Base-by-base conservation (phyloP, 345 rosid species). In the Viola odorata region DNA sequence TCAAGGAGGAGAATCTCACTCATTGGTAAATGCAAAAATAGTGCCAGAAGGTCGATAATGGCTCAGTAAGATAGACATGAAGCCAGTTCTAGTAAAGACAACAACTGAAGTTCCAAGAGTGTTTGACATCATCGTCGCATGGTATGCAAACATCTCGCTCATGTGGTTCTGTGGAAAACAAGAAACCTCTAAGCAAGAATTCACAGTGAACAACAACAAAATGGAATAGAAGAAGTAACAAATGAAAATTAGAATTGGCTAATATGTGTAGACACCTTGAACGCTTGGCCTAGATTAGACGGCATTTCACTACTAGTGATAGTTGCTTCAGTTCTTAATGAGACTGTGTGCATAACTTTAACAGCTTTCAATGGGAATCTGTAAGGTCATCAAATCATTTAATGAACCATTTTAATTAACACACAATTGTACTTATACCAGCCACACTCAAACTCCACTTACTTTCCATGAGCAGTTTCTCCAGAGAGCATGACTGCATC, bases 71-170 rank as follows among this genome's bases (percentile, higher is more conserved):
- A 88, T 82, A 65, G 96, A 88, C 99, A 90, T 94, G 78, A 86
- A 94, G 64, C 99, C 99, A 50, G 92, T 85, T 79, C 87, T 87
- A 23, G 99, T 94, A 83, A 94, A 94, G 76, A 94, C 99, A 66
- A 94, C 95, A 42, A 87, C 86, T 53, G 96, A 90, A 62, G 90
- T 92, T 71, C 88, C 97, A 60, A 94, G 99, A 3, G 96, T 94
- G 84, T 94, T 94, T 39, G 99, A 90, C 97, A 90, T 94, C 92
- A 91, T 90, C 65, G 99, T 90, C 55, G 99, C 99, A 69, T 94
- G 99, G 78, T 90, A 90, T 45, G 97, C 99, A 85, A 94, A 94
- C 97, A 94, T 94, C 84, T 90, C 99, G 8, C 99, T 90, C 91
- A 79, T 87, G 73, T 87, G 98, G 71, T 91, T 91, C 97, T 91